These are phyloP conservation scores for Alloascoidea africana DNA, from an alignment of 805 yeast genomes.

Conservation along the genomic window DNA sequence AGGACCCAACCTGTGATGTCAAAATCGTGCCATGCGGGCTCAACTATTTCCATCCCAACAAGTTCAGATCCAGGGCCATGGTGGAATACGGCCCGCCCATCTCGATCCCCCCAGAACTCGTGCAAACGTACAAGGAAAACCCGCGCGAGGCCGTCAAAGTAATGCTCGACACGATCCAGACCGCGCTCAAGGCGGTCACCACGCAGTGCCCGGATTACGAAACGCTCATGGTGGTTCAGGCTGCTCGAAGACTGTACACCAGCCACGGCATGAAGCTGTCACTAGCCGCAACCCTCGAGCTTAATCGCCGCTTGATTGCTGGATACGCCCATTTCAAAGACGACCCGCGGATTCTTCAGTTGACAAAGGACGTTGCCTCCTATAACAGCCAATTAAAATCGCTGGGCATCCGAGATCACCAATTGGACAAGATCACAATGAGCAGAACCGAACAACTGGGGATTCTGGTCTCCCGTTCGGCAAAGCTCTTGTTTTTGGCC, in stretches of 20 bases:
- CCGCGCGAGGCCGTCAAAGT: slow-evolving; percentile 63
- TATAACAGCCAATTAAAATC: slow-evolving; percentile 55
- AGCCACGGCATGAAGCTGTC: slow-evolving; percentile 65
- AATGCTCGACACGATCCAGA: slow-evolving; percentile 52
- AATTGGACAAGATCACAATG: slow-evolving; percentile 41
- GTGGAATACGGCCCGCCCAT: slow-evolving; percentile 88
- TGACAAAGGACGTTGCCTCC: slow-evolving; percentile 46
- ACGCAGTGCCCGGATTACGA: slow-evolving; percentile 83
- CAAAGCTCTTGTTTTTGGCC: slow-evolving; percentile 39
- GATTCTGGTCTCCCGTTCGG: slow-evolving; percentile 31
- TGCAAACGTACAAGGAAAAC: slow-evolving; percentile 49
- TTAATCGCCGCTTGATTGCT: slow-evolving; percentile 72
- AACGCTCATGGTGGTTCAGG: slow-evolving; percentile 81
- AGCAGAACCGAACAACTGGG: slow-evolving; percentile 33
- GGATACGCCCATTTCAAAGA: slow-evolving; percentile 68
- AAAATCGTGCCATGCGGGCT: slow-evolving; percentile 93
- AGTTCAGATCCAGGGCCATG: slow-evolving; percentile 89
- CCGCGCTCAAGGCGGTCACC: slow-evolving; percentile 71
- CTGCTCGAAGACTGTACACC: slow-evolving; percentile 79
- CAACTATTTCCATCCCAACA: slow-evolving; percentile 94
- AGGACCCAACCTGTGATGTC: slow-evolving; percentile 60
- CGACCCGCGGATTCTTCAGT: slow-evolving; percentile 45
- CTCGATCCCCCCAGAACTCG: slow-evolving; percentile 43
- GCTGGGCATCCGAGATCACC: slow-evolving; percentile 58
- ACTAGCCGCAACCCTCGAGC: slow-evolving; percentile 71